Evolutionary conservation across 139 green algal species (phyloP), one percentile per base, ranked within the genome.

Genomic region (Chlorella sp.): DNA sequence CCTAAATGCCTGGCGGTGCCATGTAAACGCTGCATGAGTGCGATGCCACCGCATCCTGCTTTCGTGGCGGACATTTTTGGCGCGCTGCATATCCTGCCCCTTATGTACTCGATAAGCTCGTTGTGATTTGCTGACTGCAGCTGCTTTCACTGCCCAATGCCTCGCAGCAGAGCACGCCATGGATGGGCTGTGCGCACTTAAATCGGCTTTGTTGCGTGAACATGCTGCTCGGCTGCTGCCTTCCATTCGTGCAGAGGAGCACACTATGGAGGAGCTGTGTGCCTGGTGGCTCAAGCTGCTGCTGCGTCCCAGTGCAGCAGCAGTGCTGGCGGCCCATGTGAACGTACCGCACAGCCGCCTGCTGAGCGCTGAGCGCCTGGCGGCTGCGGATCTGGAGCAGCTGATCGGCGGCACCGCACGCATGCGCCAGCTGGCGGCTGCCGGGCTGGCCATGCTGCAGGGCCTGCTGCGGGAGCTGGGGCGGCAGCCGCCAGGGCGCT

Each of bases 181-280:
- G 44, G 44, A 55, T 7, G 44, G 11, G 44, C 44, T 55, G 44
- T 55, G 44, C 44, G 11, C 44, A 17, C 21, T n/a, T n/a, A n/a
- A n/a, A n/a, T n/a, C n/a, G n/a, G n/a, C n/a, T n/a, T n/a, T n/a
- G n/a, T n/a, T n/a, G n/a, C n/a, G n/a, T n/a, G n/a, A n/a, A n/a
- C n/a, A n/a, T n/a, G n/a, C n/a, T n/a, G n/a, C n/a, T n/a, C n/a
- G n/a, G n/a, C n/a, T n/a, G n/a, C n/a, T n/a, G n/a, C n/a, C n/a
- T n/a, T n/a, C n/a, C n/a, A n/a, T n/a, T n/a, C n/a, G n/a, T 74
- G 62, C 67, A 85, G 74, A 87, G 80, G 74, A 82, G 23, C 51
- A 56, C 25, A 83, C 60, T 0, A 5, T 71, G 20, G 70, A 74
- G 7, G 83, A 89, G 76, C 74, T 85, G 13, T 72, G 36, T 15